Evolutionary conservation across 2,329 filamentous ascomycete species (phyloP).

Genomic region (Claviceps digitariae): DNA sequence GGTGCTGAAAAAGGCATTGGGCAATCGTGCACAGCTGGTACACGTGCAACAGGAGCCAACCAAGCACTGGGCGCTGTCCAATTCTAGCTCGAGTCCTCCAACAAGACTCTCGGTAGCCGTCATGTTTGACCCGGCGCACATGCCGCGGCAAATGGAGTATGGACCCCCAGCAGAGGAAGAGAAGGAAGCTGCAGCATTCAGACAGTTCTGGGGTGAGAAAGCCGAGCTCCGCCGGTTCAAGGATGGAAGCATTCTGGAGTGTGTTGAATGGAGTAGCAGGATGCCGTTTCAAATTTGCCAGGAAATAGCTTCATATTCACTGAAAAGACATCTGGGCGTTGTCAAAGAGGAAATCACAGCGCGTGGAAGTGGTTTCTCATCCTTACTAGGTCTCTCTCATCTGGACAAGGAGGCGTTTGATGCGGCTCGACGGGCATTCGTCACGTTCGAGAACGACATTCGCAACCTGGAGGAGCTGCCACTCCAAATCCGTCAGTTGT

Average conservation of each 20-base stretch:
- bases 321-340: conserved; percentile 55
- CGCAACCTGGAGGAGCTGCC: conserved; percentile 71
- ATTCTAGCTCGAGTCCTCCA: conserved; percentile 8
- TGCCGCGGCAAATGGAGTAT: conserved; percentile 67
- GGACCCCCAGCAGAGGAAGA: conserved; percentile 80
- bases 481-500: conserved; percentile 70
- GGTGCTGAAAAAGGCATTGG: conserved; percentile 56
- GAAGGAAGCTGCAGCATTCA: conserved; percentile 67
- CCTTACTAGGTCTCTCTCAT: conserved; percentile 31
- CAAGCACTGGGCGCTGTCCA: conserved; percentile 17
- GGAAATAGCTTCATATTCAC: conserved; percentile 63
- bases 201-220: conserved; percentile 89
- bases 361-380: conserved; percentile 37
- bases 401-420: conserved; percentile 49
- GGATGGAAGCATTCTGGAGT: conserved; percentile 87
- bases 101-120: conserved; percentile 49
- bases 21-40: conserved; percentile 59
- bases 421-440: conserved; percentile 54
- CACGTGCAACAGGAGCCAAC: conserved; percentile 34
- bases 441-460: conserved; percentile 61
- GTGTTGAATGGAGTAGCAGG: conserved; percentile 66
- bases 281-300: conserved; percentile 54
- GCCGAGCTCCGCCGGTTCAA: conserved; percentile 89
- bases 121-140: conserved; percentile 58
- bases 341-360: conserved; percentile 38